Evolutionary conservation across 163 green algal genomes (phyloP), one percentile per base, ranked within the genome.

Genomic region (Scenedesmus sp.): DNA sequence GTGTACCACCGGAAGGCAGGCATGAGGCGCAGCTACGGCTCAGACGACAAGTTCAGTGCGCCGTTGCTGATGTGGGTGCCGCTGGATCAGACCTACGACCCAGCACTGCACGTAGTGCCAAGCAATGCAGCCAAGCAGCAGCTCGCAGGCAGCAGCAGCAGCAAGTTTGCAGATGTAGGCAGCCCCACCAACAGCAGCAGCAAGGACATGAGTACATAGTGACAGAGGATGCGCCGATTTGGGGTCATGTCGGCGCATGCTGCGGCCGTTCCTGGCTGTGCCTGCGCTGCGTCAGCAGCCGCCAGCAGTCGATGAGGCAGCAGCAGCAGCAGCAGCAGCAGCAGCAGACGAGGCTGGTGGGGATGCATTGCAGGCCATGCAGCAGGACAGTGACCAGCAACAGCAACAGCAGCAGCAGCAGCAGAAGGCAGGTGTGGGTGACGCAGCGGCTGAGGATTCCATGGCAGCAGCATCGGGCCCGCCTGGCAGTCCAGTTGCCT

Each of bases 21-120:
- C 42, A 18, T 59, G 9, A n/a, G 70, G 15, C n/a, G 61, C 86
- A 49, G 72, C 53, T 26, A 24, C 81, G 42, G 4, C 7, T 37
- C 42, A 49, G 72, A 56, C 30, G 13, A 83, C 33, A 65, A 84
- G 40, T 94, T 94, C 83, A 89, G 81, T 1, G 91, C 93, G 3
- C 93, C 89, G 6, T 83, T 96, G 91, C 84, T 96, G 93, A 90
- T 96, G 87, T 96, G 90, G 70, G 56, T 96, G 89, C 90, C 93
- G 6, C 68, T 81, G 0, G 83, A 87, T 68, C 59, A 91, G 33
- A 79, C 81, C 12, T 94, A 93, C 42, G 92, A 92, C 82, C 90
- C 90, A 20, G 81, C 85, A 30, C 46, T 80, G 37, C 81, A 92
- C 33, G 53, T 89, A 26, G n/a, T 53, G 37, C 53, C 30, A 42